Evolutionary conservation across 352 stramenopile genomes (phyloP).

Genomic region (Globisporangium nunn): DNA sequence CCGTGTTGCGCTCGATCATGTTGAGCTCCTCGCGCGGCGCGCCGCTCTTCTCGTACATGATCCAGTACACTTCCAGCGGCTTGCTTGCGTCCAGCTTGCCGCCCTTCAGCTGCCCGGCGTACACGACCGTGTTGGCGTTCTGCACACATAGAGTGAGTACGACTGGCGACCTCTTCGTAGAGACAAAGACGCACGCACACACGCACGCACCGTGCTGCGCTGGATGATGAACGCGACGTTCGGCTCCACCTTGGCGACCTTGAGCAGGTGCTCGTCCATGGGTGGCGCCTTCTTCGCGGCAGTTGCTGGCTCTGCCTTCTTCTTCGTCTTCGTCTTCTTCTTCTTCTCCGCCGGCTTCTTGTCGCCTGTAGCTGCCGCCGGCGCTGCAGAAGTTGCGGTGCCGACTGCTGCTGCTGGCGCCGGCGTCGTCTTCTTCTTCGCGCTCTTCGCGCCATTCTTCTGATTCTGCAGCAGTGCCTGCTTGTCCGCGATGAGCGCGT

Average conservation of each 20-base stretch:
- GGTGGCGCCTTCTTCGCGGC: conserved; percentile 29
- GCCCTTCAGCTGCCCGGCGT: conserved; percentile 38
- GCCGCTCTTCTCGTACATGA: conserved; percentile 81
- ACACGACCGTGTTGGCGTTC: conserved; percentile 84
- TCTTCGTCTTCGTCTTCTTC: conserved; percentile 15
- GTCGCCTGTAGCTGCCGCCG: conserved; percentile 13
- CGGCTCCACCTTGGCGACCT: conserved; percentile 62
- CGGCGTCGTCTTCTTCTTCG: conserved; percentile 16
- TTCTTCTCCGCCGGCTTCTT: conserved; percentile 32
- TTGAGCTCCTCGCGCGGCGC: conserved; percentile 70
- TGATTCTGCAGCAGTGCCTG: conserved; percentile 44
- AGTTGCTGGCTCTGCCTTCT: conserved; percentile 1
- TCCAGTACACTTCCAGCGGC: conserved; percentile 77
- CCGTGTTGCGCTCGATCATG: conserved; percentile 81
- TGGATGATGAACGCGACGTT: conserved; percentile 85
- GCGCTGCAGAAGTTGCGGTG: not conserved
- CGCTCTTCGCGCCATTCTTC: conserved; percentile 20
- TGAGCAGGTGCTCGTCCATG: conserved; percentile 60
- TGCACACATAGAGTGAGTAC: not conserved
- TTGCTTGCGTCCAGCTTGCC: conserved; percentile 39
- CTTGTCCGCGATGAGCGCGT: conserved; percentile 53
- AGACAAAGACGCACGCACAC: not conserved
- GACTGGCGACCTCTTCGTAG: not conserved
- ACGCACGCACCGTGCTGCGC: conserved; percentile 60
- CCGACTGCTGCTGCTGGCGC: not conserved